A percentile compares a stretch with the other conserved stretches of the same genome.
These are phyloP conservation scores for Aspergillus amoenus DNA, from an alignment of 2,329 filamentous ascomycete genomes.

Conservation along the genomic window DNA sequence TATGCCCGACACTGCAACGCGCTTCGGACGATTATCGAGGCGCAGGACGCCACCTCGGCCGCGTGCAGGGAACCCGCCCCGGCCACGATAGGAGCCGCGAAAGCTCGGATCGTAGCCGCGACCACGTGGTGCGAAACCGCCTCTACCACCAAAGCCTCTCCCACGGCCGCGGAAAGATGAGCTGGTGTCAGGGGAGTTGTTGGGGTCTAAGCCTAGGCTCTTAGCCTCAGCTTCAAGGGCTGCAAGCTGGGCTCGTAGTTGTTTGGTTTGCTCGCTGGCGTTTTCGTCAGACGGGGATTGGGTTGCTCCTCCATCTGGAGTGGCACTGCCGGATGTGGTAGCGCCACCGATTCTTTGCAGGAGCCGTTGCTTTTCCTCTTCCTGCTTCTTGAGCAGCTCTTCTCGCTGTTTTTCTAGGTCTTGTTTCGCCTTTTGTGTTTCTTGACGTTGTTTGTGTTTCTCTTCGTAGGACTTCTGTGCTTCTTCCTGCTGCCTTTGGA, in stretches of 20 bases:
- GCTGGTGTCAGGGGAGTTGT: slow-evolving; percentile 28
- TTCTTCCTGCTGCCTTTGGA: slow-evolving; percentile 56
- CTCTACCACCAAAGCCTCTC: slow-evolving; percentile 32
- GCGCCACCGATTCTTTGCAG: slow-evolving; percentile 48
- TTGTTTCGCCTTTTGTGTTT: slow-evolving; percentile 50
- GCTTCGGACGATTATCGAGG: slow-evolving; percentile 59
- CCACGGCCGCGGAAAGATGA: slow-evolving; percentile 39
- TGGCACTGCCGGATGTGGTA: slow-evolving; percentile 28
- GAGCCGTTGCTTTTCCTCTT: slow-evolving; percentile 55
- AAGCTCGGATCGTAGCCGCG: slow-evolving; percentile 42
- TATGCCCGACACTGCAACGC: slow-evolving; percentile 52
- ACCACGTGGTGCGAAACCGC: slow-evolving; percentile 40
- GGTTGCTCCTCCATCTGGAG: slow-evolving; percentile 24
- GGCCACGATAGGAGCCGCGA: slow-evolving; percentile 44
- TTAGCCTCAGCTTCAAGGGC: slow-evolving; percentile 57
- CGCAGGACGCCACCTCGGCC: slow-evolving; percentile 53
- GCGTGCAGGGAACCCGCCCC: slow-evolving; percentile 33
- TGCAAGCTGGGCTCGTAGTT: slow-evolving; percentile 55
- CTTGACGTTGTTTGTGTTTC: slow-evolving; percentile 51
- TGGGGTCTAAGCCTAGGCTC: slow-evolving; percentile 52
- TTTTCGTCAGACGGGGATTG: slow-evolving; percentile 33
- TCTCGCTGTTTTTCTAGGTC: slow-evolving; percentile 55
- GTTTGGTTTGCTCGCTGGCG: slow-evolving; percentile 50
- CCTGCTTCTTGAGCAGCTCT: slow-evolving; percentile 52
- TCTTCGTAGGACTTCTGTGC: slow-evolving; percentile 59